A percentile compares a stretch with the other conserved stretches of the same genome.
phyloP scores from a whole-genome alignment of 768 basidiomycete species.

The Tricholoma sp. region DNA sequence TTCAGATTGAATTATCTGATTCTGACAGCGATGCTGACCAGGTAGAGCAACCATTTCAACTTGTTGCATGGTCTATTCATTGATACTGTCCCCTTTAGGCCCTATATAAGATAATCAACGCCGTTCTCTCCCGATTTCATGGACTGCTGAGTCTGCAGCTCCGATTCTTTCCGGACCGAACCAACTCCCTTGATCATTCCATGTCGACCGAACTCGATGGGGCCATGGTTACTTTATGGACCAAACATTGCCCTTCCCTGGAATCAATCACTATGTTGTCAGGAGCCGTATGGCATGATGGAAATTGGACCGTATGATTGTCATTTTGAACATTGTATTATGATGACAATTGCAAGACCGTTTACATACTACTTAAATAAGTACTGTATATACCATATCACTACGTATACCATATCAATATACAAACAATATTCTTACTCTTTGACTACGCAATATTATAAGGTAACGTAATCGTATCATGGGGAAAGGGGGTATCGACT shows the following conservation, averaged over 20 bases:
- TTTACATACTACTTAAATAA: background rate
- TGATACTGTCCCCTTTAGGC: constrained; percentile 16
- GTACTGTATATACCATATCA: too few species aligned
- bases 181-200: background rate
- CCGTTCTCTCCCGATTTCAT: constrained; percentile 34
- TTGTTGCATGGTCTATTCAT: background rate
- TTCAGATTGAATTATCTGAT: constrained; percentile 27
- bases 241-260: constrained; percentile 22
- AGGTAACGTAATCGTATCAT: too few species aligned
- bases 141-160: constrained; percentile 27
- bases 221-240: constrained; percentile 18
- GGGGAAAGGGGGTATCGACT: too few species aligned
- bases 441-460: too few species aligned
- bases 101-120: constrained; percentile 34
- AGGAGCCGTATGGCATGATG: constrained; percentile 17
- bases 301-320: background rate
- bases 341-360: background rate
- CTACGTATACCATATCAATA: too few species aligned
- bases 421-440: too few species aligned
- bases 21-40: constrained; percentile 25
- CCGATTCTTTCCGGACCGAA: constrained; percentile 8
- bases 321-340: background rate
- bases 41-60: constrained; percentile 18
- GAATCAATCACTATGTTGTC: constrained; percentile 22
- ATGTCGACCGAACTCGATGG: constrained; percentile 8